These are phyloP conservation scores for Spergularia marina DNA, from an alignment of 148 eudicot genomes.

Conservation along the genomic window DNA sequence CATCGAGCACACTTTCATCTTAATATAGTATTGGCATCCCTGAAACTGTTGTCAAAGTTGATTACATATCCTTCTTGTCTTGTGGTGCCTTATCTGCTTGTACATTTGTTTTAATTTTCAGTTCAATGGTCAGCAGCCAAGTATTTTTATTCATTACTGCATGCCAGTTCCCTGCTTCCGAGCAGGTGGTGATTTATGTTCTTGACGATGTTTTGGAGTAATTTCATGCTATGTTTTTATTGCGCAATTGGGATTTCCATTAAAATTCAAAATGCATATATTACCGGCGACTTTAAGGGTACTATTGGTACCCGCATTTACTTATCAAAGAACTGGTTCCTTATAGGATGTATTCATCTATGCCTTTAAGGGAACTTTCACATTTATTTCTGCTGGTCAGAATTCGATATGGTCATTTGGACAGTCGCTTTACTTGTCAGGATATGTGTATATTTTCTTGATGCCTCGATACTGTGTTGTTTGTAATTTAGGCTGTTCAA, in stretches of 20 bases:
- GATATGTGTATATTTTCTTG: constrained; percentile 3
- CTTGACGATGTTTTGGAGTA: neutral
- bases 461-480: neutral
- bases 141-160: neutral
- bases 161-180: neutral
- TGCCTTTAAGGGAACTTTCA: neutral
- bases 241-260: neutral
- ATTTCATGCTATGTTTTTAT: neutral
- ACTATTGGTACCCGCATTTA: neutral
- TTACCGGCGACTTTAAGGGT: neutral
- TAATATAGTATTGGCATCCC: neutral
- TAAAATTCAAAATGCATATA: neutral
- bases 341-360: neutral
- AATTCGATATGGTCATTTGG: neutral
- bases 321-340: neutral
- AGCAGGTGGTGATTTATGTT: neutral
- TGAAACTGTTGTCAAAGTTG: constrained; percentile 8
- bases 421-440: constrained; percentile 6
- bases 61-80: neutral
- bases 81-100: constrained; percentile 2
- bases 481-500: constrained; percentile 57
- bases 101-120: neutral
- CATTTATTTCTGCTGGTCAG: neutral
- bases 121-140: neutral
- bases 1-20: constrained; percentile 10